Evolutionary conservation across 2,329 filamentous ascomycete species (phyloP).

Genomic region (Trichophyton simii): DNA sequence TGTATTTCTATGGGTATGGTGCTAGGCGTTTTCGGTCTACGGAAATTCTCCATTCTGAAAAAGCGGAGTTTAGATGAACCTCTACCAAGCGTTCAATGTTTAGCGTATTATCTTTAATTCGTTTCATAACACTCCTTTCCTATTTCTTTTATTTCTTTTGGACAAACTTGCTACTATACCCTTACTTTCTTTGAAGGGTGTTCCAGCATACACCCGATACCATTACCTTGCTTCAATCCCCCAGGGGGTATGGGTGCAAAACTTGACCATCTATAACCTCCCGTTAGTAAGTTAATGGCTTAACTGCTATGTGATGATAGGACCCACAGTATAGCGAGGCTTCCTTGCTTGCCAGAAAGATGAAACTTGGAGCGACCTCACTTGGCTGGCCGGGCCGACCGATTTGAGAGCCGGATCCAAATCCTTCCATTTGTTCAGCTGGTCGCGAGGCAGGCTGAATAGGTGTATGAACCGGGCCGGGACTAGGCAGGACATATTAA

Average conservation of each 20-base stretch:
- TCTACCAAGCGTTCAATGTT: not conserved
- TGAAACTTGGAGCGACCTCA: slow-evolving; percentile 29
- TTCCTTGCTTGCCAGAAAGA: slow-evolving; percentile 28
- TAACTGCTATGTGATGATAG: not conserved
- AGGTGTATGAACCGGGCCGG: slow-evolving; percentile 25
- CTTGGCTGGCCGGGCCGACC: slow-evolving; percentile 28
- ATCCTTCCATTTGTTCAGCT: slow-evolving; percentile 25
- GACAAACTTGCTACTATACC: slow-evolving; percentile 14
- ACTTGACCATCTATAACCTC: slow-evolving; percentile 22
- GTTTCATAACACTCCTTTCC: not conserved
- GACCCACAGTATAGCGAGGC: slow-evolving; percentile 26
- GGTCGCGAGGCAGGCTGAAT: slow-evolving; percentile 26
- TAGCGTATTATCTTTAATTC: not conserved
- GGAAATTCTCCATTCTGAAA: not conserved
- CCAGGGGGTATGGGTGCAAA: slow-evolving; percentile 25
- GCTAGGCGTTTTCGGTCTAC: not conserved
- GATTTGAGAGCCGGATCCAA: slow-evolving; percentile 19
- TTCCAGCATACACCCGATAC: not conserved
- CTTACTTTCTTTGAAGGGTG: not conserved
- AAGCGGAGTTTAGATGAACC: not conserved
- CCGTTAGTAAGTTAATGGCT: not conserved
- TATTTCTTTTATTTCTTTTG: not conserved
- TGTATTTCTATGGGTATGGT: not conserved
- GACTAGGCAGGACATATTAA: slow-evolving; percentile 13
- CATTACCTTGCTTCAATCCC: slow-evolving; percentile 17